phyloP scores from a whole-genome alignment of 345 rosid species.

The Zanthoxylum bungeanum region DNA sequence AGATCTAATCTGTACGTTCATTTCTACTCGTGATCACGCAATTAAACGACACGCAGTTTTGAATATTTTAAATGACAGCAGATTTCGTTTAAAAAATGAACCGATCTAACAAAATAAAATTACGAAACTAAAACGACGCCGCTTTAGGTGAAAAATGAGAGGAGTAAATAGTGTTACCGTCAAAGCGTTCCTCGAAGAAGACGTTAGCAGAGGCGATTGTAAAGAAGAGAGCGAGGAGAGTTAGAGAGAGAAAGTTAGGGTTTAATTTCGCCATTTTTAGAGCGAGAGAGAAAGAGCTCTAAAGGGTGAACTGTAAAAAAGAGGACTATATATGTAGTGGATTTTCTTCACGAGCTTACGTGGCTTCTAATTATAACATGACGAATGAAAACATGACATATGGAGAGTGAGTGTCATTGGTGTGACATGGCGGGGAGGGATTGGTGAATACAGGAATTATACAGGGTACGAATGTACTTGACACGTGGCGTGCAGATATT shows the following conservation, averaged over 20 bases:
- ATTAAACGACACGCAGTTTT: neutral
- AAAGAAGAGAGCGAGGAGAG: conserved; percentile 29
- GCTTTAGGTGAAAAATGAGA: neutral
- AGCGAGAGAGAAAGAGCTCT: conserved; percentile 11
- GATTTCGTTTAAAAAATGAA: conserved; percentile 5
- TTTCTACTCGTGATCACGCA: conserved; percentile 1
- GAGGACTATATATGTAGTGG: no score
- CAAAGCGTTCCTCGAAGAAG: conserved; percentile 90
- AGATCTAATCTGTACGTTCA: conserved; percentile 22
- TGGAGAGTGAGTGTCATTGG: conserved; percentile 29
- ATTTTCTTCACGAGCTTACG: no score
- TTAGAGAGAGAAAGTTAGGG: conserved; percentile 32
- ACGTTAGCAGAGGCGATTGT: conserved; percentile 60
- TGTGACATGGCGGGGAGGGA: conserved; percentile 34
- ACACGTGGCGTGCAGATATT: conserved; percentile 16
- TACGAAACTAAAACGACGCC: neutral
- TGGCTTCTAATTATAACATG: no score
- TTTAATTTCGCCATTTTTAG: conserved; percentile 13
- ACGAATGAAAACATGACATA: conserved; percentile 18
- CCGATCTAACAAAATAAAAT: conserved; percentile 6
- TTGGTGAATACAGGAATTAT: conserved; percentile 27
- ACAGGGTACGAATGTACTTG: neutral
- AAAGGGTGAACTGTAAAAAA: no score
- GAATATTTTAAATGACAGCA: neutral
- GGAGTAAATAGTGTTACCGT: conserved; percentile 45